Evolutionary conservation across 2,329 filamentous ascomycete genomes (phyloP), one percentile per base, ranked within the genome.

Genomic region (Aspergillus terreus): DNA sequence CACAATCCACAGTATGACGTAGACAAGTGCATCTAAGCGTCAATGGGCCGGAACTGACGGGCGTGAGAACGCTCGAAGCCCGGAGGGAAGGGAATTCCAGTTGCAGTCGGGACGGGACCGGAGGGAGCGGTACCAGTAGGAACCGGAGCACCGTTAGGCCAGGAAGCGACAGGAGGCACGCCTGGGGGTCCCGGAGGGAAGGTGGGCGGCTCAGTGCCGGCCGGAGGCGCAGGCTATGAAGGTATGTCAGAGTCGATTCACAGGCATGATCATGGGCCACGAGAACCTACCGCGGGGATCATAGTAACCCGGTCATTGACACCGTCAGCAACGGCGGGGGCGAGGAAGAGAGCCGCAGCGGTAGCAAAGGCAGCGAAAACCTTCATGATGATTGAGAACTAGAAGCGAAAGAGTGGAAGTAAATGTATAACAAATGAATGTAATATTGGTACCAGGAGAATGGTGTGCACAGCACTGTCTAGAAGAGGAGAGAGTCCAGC

Each of bases 311-410:
- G 53, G 23, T 48, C 51, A 49, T 60, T 50, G 49, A 35, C 54
- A 50, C 45, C 53, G 56, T 48, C 59, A 55, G 59, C 59, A 12
- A 59, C 58, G 41, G 52, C 57, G 14, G 59, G 58, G 47, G 56
- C 53, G 47, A 67, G 42, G 47, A 46, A 55, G 38, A 66, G 53
- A 50, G 57, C 58, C 43, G 59, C 58, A 54, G 59, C 47, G 23
- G 60, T 46, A 50, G 60, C 62, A 45, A 66, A 43, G 44, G 59
- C 32, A 58, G 61, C 38, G 47, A 60, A 59, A 49, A 60, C 50
- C 59, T 66, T 69, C 66, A 69, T 68, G 44, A 33, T 65, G 55
- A 52, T 54, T 42, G 19, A 9, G 12, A 17, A 15, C 14, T 27
- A 19, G 50, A 11, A 23, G 23, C 27, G 11, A 36, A 12, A 21